Evolutionary conservation across 2,329 filamentous ascomycete species (phyloP).

Genomic region (Hypoxylon sp.): DNA sequence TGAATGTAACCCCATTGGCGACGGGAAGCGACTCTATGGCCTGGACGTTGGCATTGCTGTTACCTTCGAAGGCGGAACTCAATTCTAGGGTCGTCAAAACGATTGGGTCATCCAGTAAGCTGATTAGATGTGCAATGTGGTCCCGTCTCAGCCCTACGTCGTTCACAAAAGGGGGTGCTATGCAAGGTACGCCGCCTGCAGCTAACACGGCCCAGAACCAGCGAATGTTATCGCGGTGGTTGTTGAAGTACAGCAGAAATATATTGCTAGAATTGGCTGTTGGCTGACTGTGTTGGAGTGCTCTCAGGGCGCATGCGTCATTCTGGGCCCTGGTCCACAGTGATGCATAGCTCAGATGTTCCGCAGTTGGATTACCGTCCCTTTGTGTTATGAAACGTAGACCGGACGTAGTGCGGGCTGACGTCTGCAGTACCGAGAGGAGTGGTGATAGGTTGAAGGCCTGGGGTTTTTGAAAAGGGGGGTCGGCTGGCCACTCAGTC

Average conservation of each 20-base stretch:
- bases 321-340: slow-evolving; percentile 19
- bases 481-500: background rate
- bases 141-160: slow-evolving; percentile 14
- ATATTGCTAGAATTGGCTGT: slow-evolving; percentile 1
- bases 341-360: slow-evolving; percentile 11
- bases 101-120: slow-evolving; percentile 11
- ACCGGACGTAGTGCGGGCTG: slow-evolving; percentile 4
- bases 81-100: slow-evolving; percentile 11
- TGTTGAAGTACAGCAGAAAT: slow-evolving; percentile 14
- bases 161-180: slow-evolving; percentile 18
- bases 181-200: slow-evolving; percentile 14
- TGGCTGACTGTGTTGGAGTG: slow-evolving; percentile 4
- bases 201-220: slow-evolving; percentile 19
- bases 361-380: background rate
- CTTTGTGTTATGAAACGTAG: slow-evolving; percentile 3
- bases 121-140: slow-evolving; percentile 16
- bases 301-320: slow-evolving; percentile 6
- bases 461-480: background rate
- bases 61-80: slow-evolving; percentile 2
- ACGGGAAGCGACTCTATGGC: slow-evolving; percentile 8
- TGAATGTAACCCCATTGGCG: slow-evolving; percentile 7
- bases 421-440: slow-evolving; percentile 6
- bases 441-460: slow-evolving; percentile 5
- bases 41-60: slow-evolving; percentile 13
- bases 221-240: slow-evolving; percentile 15